Conservation (phyloP, 257 asterid species). For the Craterostigma plantagineum region DNA sequence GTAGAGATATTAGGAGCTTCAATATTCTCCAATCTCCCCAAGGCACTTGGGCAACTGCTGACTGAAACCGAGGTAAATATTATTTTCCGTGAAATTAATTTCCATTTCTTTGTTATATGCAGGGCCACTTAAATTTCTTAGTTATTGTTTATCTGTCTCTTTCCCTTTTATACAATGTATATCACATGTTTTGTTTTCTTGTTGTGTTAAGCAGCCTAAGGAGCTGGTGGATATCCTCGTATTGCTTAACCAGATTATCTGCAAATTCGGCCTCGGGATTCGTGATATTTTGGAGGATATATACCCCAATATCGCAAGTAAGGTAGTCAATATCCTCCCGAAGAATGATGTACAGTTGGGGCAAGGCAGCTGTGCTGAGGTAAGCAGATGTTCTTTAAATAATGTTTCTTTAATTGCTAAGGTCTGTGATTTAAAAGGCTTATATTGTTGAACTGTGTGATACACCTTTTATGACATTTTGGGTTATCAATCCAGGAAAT, state of each 20-base stretch:
- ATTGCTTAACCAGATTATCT: slow-evolving; percentile 79
- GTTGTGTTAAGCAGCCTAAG: slow-evolving; percentile 55
- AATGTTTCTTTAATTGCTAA: slow-evolving; percentile 5
- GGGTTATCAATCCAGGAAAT: slow-evolving; percentile 42
- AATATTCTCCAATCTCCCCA: slow-evolving; percentile 83
- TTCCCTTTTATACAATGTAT: background rate
- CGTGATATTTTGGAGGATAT: slow-evolving; percentile 63
- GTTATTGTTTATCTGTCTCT: slow-evolving; percentile 1
- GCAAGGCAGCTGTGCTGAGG: slow-evolving; percentile 85
- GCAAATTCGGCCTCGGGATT: slow-evolving; percentile 63
- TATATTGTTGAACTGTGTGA: slow-evolving; percentile 3
- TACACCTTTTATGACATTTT: no score
- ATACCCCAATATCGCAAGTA: slow-evolving; percentile 63
- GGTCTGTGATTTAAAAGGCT: background rate
- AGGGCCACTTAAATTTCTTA: no score
- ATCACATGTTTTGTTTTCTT: slow-evolving; percentile 9
- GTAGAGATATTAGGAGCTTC: slow-evolving; percentile 77
- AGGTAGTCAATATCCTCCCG: slow-evolving; percentile 58
- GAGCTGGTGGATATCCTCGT: slow-evolving; percentile 74
- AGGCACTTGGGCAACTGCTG: slow-evolving; percentile 76
- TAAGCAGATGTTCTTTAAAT: slow-evolving; percentile 9
- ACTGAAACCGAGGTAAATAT: slow-evolving; percentile 68
- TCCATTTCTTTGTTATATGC: no score
- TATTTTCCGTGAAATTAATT: slow-evolving; percentile 6
- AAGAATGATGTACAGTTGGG: slow-evolving; percentile 47